Percentiles rank a stretch among this genome's conserved stretches.
Conservation (phyloP, 176 grass and related monocot genomes). For the Aechmea fasciata region DNA sequence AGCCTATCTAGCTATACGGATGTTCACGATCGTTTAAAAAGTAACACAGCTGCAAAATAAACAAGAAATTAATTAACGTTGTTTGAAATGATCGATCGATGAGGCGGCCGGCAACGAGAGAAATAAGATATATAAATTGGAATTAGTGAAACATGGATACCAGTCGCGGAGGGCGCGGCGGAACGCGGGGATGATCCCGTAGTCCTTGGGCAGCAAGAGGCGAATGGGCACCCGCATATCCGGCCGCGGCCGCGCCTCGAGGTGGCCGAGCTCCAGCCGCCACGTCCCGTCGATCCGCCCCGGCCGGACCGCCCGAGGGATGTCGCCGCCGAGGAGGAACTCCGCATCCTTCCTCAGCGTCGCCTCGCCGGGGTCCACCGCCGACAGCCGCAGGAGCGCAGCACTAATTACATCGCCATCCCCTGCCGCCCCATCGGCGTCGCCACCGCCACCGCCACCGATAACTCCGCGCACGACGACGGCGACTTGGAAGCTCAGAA, state of each 20-base stretch:
- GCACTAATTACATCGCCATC: conserved; percentile 10
- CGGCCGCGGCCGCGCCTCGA: neutral
- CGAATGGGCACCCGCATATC: neutral
- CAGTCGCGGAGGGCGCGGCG: neutral
- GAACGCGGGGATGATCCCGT: conserved; percentile 9
- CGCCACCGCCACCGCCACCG: neutral
- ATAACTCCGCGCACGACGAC: conserved; percentile 8
- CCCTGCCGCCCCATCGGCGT: neutral
- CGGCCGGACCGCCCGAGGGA: neutral
- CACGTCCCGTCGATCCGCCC: too few relatives aligned
- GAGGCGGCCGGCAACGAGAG: too few relatives aligned
- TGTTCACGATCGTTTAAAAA: too few relatives aligned
- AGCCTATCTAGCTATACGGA: too few relatives aligned
- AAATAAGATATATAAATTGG: too few relatives aligned
- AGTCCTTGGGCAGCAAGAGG: conserved; percentile 12
- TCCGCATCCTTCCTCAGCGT: conserved; percentile 18
- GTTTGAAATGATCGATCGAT: too few relatives aligned
- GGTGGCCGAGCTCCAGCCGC: conserved; percentile 1
- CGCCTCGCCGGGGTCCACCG: conserved; percentile 8
- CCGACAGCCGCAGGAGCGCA: conserved; percentile 28
- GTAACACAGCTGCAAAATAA: too few relatives aligned
- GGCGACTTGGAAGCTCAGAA: conserved; percentile 22
- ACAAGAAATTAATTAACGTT: too few relatives aligned
- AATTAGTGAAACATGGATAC: too few relatives aligned
- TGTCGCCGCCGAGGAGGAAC: conserved; percentile 4